Conservation (phyloP, 1,284 basidiomycete species). For the Leccinum huronense region DNA sequence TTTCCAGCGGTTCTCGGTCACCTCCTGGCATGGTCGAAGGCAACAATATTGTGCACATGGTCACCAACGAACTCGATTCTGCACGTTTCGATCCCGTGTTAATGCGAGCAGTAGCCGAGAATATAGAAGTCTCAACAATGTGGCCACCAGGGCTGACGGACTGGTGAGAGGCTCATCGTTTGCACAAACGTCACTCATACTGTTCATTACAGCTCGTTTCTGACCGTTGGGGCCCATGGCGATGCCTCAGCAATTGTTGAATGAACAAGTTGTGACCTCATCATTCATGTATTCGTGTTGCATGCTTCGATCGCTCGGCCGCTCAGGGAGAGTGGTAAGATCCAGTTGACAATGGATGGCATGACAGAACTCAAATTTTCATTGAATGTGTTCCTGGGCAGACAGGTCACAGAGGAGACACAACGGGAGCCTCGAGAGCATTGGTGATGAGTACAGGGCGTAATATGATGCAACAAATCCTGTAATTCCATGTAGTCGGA, state of each 20-base stretch:
- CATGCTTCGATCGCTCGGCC: constrained; percentile 88
- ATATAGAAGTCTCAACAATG: constrained; percentile 65
- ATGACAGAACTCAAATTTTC: constrained; percentile 70
- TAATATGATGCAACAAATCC: constrained; percentile 7
- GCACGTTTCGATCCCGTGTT: constrained; percentile 92
- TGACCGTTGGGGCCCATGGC: constrained; percentile 62
- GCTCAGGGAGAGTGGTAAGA: constrained; percentile 84
- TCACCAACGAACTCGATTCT: constrained; percentile 89
- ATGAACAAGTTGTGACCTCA: constrained; percentile 76
- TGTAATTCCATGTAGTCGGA: too few species aligned
- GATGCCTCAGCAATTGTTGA: constrained; percentile 73
- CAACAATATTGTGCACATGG: constrained; percentile 67
- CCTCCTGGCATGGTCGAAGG: constrained; percentile 80
- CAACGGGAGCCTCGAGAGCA: constrained; percentile 61
- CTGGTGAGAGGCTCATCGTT: constrained; percentile 51
- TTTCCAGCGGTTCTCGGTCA: constrained; percentile 61
- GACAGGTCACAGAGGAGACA: constrained; percentile 58
- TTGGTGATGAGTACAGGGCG: constrained; percentile 79
- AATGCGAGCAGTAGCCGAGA: constrained; percentile 75
- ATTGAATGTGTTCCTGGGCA: constrained; percentile 70
- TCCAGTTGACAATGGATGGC: constrained; percentile 73
- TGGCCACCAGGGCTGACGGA: constrained; percentile 62
- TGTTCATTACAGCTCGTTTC: neutral
- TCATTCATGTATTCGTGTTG: constrained; percentile 81
- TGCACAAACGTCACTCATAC: neutral